phyloP scores from a whole-genome alignment of 306 rosid species.

The Fagus crenata region DNA sequence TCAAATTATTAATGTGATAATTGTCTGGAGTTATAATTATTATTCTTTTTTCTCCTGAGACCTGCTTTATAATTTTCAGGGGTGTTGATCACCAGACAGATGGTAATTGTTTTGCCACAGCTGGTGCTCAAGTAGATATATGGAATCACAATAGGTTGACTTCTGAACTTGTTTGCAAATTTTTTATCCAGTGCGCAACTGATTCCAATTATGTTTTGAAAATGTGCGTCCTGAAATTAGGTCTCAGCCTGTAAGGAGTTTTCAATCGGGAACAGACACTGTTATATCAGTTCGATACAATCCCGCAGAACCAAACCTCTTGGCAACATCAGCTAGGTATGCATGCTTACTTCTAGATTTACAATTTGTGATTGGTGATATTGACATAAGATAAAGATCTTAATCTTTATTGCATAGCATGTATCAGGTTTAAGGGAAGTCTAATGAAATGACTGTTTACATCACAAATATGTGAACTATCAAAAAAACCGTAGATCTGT shows the following conservation, averaged over 20 bases:
- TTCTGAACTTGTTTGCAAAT: constrained; percentile 18
- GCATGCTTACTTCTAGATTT: constrained; percentile 13
- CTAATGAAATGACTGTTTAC: neutral
- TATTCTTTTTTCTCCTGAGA: neutral
- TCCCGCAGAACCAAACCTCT: constrained; percentile 76
- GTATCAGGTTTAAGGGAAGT: neutral
- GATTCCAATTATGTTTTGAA: constrained; percentile 2
- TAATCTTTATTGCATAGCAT: neutral
- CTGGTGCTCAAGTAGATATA: constrained; percentile 81
- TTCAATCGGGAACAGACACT: constrained; percentile 76
- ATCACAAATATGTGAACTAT: neutral
- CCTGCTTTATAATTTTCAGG: constrained; percentile 44
- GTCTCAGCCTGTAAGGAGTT: constrained; percentile 75
- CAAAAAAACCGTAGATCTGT: neutral
- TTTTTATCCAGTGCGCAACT: constrained; percentile 7
- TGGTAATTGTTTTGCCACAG: constrained; percentile 84
- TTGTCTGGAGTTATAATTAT: neutral
- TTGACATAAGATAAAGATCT: neutral
- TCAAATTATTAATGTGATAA: neutral
- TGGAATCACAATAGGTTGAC: constrained; percentile 91
- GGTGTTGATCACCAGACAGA: constrained; percentile 93
- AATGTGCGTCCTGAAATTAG: constrained; percentile 37
- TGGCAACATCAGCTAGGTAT: constrained; percentile 84
- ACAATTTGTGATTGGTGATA: neutral
- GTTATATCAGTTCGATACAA: constrained; percentile 75